phyloP scores from a whole-genome alignment of 306 rosid genomes.

The Fragaria vesca region DNA sequence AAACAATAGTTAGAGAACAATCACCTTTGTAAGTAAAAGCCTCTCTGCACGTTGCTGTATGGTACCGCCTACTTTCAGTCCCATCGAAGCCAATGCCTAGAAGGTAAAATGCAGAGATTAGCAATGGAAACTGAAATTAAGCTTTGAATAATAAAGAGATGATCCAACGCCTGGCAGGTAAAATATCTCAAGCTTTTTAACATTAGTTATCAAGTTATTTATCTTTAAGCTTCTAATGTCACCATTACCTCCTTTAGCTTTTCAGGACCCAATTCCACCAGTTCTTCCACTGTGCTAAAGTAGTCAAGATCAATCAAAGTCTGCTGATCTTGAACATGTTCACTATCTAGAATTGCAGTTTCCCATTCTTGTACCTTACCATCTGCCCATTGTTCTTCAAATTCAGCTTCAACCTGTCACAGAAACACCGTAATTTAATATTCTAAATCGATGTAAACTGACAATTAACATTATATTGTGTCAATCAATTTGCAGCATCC shows the following conservation, averaged over 20 bases:
- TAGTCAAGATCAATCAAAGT: constrained; percentile 81
- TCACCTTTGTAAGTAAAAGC: constrained; percentile 90
- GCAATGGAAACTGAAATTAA: neutral
- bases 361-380: constrained; percentile 77
- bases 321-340: constrained; percentile 46
- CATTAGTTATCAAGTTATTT: neutral
- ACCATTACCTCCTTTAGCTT: constrained; percentile 81
- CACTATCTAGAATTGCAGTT: constrained; percentile 60
- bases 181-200: constrained; percentile 2
- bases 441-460: neutral
- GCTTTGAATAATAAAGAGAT: neutral
- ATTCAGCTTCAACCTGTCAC: constrained; percentile 66
- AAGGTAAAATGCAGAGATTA: constrained; percentile 14
- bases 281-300: constrained; percentile 81
- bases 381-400: constrained; percentile 79
- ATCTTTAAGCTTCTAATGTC: neutral
- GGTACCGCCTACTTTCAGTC: constrained; percentile 90
- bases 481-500: neutral
- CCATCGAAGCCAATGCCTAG: constrained; percentile 78
- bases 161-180: neutral
- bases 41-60: constrained; percentile 97
- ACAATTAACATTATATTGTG: neutral
- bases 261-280: constrained; percentile 84
- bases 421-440: constrained; percentile 22
- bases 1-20: neutral